Evolutionary conservation across 495 filamentous ascomycete species (phyloP).

Genomic region (Clohesyomyces aquaticus): DNA sequence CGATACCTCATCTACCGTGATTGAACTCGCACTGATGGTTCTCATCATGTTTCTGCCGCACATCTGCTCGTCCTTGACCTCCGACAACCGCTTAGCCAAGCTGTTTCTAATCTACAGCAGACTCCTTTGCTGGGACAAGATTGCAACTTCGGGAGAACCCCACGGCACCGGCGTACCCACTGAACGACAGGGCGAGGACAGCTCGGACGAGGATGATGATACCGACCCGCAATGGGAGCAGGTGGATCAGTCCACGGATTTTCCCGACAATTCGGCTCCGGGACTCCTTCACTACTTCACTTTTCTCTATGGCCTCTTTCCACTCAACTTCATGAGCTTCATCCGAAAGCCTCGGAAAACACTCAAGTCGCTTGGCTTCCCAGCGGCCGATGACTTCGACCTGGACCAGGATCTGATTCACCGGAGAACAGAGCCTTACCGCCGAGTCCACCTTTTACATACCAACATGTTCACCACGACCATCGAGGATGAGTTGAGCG

Average conservation of each 20-base stretch:
- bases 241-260: constrained; percentile 57
- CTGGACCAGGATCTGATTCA: constrained; percentile 72
- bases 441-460: constrained; percentile 68
- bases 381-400: constrained; percentile 69
- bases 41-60: constrained; percentile 77
- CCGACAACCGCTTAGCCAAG: constrained; percentile 58
- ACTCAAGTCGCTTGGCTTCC: constrained; percentile 63
- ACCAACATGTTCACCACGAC: constrained; percentile 74
- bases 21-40: constrained; percentile 67
- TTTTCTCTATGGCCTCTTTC: constrained; percentile 75
- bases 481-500: constrained; percentile 70
- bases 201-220: constrained; percentile 19
- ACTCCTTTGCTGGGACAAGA: constrained; percentile 71
- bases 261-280: constrained; percentile 64
- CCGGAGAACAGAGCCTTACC: constrained; percentile 66
- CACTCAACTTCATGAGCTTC: constrained; percentile 77
- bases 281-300: constrained; percentile 78
- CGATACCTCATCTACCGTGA: constrained; percentile 70
- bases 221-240: constrained; percentile 60
- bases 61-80: constrained; percentile 66
- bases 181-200: neutral
- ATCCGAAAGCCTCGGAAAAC: constrained; percentile 75
- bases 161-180: neutral
- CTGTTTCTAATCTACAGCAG: constrained; percentile 77
- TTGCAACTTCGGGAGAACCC: constrained; percentile 32